Conservation (phyloP, 306 rosid genomes). For the Aeschynomene evenia region DNA sequence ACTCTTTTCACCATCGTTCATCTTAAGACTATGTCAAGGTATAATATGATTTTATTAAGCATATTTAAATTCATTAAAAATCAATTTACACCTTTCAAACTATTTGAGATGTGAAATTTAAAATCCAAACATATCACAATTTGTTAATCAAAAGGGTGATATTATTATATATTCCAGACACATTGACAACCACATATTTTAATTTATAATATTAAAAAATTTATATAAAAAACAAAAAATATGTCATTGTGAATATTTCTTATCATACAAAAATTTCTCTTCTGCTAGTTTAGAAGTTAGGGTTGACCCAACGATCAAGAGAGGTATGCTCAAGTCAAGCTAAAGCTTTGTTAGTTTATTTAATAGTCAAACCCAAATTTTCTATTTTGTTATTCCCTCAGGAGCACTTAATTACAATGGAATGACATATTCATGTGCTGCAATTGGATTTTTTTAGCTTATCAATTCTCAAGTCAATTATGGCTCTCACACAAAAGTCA, state of each 20-base stretch:
- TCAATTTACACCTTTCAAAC: too few species aligned
- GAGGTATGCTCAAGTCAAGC: not conserved
- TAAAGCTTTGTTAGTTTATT: not conserved
- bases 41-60: too few species aligned
- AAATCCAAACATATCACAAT: not conserved
- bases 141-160: not conserved
- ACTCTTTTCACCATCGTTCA: too few species aligned
- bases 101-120: too few species aligned
- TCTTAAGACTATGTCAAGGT: too few species aligned
- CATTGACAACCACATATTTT: too few species aligned
- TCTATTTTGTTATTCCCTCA: not conserved
- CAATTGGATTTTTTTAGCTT: not conserved
- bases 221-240: too few species aligned
- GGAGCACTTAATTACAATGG: not conserved
- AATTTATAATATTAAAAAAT: too few species aligned
- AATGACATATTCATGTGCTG: not conserved
- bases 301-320: not conserved
- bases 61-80: too few species aligned
- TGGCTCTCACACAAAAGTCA: not conserved
- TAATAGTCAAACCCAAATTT: not conserved
- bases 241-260: too few species aligned
- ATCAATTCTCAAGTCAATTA: slow-evolving; percentile 1
- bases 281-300: not conserved
- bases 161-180: too few species aligned
- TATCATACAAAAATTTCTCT: too few species aligned